phyloP scores from a whole-genome alignment of 768 basidiomycete species.

The Piloderma croceum region DNA sequence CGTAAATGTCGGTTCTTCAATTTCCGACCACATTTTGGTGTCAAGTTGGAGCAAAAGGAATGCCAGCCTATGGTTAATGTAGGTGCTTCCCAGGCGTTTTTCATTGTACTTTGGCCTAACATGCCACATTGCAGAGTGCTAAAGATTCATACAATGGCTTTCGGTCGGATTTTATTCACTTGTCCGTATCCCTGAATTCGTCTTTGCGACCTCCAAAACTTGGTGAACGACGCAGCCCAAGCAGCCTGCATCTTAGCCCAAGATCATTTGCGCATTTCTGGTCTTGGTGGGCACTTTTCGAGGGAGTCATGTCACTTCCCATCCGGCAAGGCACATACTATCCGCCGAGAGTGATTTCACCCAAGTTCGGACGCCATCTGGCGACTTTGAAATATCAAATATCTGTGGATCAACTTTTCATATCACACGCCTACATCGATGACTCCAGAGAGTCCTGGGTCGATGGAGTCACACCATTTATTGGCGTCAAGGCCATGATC shows the following conservation, averaged over 20 bases:
- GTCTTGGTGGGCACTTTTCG: slow-evolving; percentile 88
- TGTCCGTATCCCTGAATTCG: slow-evolving; percentile 79
- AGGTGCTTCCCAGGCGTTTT: slow-evolving; percentile 9
- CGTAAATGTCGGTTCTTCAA: slow-evolving; percentile 76
- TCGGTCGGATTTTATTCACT: slow-evolving; percentile 90
- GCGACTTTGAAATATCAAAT: slow-evolving; percentile 91
- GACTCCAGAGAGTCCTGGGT: slow-evolving; percentile 74
- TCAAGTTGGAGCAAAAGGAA: slow-evolving; percentile 53
- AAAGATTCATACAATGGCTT: slow-evolving; percentile 83
- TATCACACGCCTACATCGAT: slow-evolving; percentile 85
- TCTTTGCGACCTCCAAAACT: slow-evolving; percentile 37
- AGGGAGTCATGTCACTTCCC: slow-evolving; percentile 70
- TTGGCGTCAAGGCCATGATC: slow-evolving; percentile 82
- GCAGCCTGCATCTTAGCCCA: slow-evolving; percentile 81
- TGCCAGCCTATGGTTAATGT: slow-evolving; percentile 43
- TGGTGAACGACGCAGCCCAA: slow-evolving; percentile 34
- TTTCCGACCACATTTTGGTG: slow-evolving; percentile 76
- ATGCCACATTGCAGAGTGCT: slow-evolving; percentile 26
- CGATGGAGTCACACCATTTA: slow-evolving; percentile 69
- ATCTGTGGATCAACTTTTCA: slow-evolving; percentile 66
- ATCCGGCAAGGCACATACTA: slow-evolving; percentile 86
- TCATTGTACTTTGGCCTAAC: not conserved
- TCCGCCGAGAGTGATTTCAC: slow-evolving; percentile 63
- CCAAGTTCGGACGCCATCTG: slow-evolving; percentile 83
- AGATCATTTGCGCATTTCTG: slow-evolving; percentile 85